phyloP scores from a whole-genome alignment of 768 basidiomycete genomes.

The Mycena galericulata region DNA sequence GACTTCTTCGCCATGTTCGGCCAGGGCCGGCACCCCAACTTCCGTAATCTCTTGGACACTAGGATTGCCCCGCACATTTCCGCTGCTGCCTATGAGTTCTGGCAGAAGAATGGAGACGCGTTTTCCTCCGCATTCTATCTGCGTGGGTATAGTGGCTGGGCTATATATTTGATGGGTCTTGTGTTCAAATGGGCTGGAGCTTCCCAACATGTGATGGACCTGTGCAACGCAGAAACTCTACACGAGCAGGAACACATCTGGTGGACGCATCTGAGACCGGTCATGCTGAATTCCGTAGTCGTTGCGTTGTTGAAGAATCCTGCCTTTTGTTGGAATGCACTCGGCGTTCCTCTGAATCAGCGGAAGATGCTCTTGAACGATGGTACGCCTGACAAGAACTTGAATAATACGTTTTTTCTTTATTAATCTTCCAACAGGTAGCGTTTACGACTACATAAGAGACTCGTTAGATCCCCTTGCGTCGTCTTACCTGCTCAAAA shows the following conservation, averaged over 20 bases:
- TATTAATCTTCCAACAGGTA: constrained; percentile 38
- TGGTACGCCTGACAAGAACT: not conserved
- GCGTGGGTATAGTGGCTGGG: constrained; percentile 74
- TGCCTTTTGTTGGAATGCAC: constrained; percentile 79
- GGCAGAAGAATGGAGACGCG: constrained; percentile 68
- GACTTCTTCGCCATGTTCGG: constrained; percentile 79
- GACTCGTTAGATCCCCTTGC: constrained; percentile 63
- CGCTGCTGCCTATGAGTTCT: constrained; percentile 81
- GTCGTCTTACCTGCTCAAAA: constrained; percentile 61
- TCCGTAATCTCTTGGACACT: constrained; percentile 68
- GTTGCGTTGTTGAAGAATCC: constrained; percentile 64
- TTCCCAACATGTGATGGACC: constrained; percentile 58
- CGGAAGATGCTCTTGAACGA: constrained; percentile 67
- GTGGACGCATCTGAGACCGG: constrained; percentile 68
- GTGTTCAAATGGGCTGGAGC: constrained; percentile 72
- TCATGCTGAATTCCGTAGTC: constrained; percentile 68
- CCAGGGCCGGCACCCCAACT: constrained; percentile 68
- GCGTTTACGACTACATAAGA: constrained; percentile 59
- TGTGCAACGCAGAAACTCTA: constrained; percentile 65
- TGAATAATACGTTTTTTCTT: not conserved
- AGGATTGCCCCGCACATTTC: constrained; percentile 76
- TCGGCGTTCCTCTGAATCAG: constrained; percentile 80
- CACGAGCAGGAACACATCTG: constrained; percentile 73
- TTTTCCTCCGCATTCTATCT: constrained; percentile 71
- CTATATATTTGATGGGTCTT: constrained; percentile 68